Evolutionary conservation across 179 eudicot genomes (phyloP).

Genomic region (Beta corolliflora): DNA sequence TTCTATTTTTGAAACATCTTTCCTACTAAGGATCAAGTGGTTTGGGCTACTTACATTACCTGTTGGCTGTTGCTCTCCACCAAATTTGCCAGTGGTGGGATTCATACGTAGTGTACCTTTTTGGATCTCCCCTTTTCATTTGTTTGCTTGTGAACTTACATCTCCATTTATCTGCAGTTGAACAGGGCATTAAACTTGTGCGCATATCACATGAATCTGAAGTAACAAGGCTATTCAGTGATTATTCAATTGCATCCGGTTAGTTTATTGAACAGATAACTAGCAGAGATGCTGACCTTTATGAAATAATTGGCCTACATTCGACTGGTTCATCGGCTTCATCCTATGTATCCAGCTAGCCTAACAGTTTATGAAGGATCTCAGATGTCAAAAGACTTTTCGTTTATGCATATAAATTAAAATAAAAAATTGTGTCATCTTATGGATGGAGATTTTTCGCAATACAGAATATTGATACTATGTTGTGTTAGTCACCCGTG

Average conservation of each 20-base stretch:
- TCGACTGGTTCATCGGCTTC: not conserved
- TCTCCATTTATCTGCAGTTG: not conserved
- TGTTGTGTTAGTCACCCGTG: too few species aligned
- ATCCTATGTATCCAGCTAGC: too few species aligned
- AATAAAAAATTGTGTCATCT: too few species aligned
- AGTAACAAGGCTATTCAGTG: not conserved
- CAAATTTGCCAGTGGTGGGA: not conserved
- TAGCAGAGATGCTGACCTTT: not conserved
- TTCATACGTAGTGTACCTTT: too few species aligned
- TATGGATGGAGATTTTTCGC: too few species aligned
- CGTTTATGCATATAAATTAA: too few species aligned
- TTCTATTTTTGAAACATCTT: not conserved
- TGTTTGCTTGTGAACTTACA: not conserved
- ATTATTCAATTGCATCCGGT: not conserved
- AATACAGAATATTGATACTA: too few species aligned
- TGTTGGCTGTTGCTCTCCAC: not conserved
- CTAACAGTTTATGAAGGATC: too few species aligned
- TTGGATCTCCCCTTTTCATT: not conserved
- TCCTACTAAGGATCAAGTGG: not conserved
- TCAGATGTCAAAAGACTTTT: too few species aligned
- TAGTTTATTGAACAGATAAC: not conserved
- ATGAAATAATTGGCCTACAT: not conserved
- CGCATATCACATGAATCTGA: not conserved
- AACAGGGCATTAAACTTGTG: not conserved
- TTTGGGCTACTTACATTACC: not conserved